Percentiles rank a stretch among this genome's conserved stretches.
phyloP scores from a whole-genome alignment of 164 flowering plant species.

The Kingdonia uniflora region DNA sequence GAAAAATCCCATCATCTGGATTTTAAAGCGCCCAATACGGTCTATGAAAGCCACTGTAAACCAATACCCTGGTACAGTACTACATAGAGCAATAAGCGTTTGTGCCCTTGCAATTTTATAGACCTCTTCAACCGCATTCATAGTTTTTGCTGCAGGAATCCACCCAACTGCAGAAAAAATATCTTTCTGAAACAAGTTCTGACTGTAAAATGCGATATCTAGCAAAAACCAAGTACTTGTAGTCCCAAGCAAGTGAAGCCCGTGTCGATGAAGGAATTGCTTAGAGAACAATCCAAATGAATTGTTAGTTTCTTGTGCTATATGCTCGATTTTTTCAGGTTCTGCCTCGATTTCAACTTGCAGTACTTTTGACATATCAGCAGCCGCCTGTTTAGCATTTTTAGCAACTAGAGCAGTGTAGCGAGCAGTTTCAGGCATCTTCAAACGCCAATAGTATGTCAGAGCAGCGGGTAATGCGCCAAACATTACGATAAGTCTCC shows the following conservation, averaged over 20 bases:
- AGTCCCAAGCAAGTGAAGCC: slow-evolving; percentile 17
- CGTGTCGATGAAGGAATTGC: slow-evolving; percentile 10
- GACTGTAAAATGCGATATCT: slow-evolving; percentile 16
- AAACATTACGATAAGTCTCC: slow-evolving; percentile 11
- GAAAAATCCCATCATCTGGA: slow-evolving; percentile 14
- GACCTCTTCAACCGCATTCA: slow-evolving; percentile 17
- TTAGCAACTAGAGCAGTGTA: slow-evolving; percentile 29
- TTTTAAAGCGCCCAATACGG: slow-evolving; percentile 10
- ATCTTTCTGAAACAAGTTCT: slow-evolving; percentile 15
- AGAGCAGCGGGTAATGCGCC: slow-evolving; percentile 12
- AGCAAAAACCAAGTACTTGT: slow-evolving; percentile 13
- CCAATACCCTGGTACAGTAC: slow-evolving; percentile 18
- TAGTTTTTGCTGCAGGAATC: slow-evolving; percentile 13
- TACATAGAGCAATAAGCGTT: slow-evolving; percentile 15
- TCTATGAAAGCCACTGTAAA: slow-evolving; percentile 15
- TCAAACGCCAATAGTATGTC: slow-evolving; percentile 48
- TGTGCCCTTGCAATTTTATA: slow-evolving; percentile 15
- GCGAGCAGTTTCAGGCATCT: slow-evolving; percentile 52
- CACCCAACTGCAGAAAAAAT: slow-evolving; percentile 15
- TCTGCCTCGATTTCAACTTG: slow-evolving; percentile 10
- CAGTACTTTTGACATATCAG: slow-evolving; percentile 8
- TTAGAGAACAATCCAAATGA: slow-evolving; percentile 14
- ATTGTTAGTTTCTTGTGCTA: background rate
- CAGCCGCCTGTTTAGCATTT: slow-evolving; percentile 7
- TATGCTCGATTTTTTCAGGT: slow-evolving; percentile 5